These are phyloP conservation scores for Leccinellum rugosiceps DNA, from an alignment of 768 basidiomycete genomes.

Conservation along the genomic window DNA sequence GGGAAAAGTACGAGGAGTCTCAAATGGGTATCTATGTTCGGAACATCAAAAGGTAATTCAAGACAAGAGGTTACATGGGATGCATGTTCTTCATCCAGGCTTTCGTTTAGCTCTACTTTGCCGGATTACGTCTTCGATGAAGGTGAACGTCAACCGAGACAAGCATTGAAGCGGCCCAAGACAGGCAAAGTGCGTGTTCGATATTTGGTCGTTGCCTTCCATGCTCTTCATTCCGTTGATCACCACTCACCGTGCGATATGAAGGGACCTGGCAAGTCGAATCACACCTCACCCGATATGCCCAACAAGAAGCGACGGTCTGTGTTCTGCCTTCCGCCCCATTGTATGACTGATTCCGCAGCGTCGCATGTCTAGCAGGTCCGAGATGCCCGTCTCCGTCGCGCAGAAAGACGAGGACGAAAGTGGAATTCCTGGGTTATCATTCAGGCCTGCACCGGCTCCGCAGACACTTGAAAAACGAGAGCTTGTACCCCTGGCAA, in stretches of 20 bases:
- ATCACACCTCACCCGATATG: conserved; percentile 60
- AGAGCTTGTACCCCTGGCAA: conserved; percentile 40
- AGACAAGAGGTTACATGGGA: conserved; percentile 6
- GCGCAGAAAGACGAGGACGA: conserved; percentile 39
- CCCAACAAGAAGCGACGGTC: conserved; percentile 84
- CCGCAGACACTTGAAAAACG: conserved; percentile 36
- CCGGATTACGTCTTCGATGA: conserved; percentile 82
- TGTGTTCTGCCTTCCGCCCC: conserved; percentile 34
- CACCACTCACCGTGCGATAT: conserved; percentile 30
- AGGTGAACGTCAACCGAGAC: conserved; percentile 73
- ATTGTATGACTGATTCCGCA: conserved; percentile 28
- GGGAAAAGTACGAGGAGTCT: conserved; percentile 91
- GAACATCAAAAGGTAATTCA: conserved; percentile 80
- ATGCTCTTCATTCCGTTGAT: conserved; percentile 14
- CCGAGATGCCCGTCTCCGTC: conserved; percentile 30
- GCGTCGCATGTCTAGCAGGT: conserved; percentile 39
- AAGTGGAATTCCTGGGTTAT: conserved; percentile 33
- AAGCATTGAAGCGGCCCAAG: conserved; percentile 74
- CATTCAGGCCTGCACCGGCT: conserved; percentile 29
- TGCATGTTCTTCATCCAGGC: conserved; percentile 22
- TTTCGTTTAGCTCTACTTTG: conserved; percentile 53
- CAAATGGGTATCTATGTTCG: conserved; percentile 94
- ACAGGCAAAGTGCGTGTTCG: conserved; percentile 45
- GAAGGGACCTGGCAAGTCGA: conserved; percentile 62
- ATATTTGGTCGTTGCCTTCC: conserved; percentile 9